Base-by-base conservation (phyloP, 73 alveolate species). In the Uronychia setigera region DNA sequence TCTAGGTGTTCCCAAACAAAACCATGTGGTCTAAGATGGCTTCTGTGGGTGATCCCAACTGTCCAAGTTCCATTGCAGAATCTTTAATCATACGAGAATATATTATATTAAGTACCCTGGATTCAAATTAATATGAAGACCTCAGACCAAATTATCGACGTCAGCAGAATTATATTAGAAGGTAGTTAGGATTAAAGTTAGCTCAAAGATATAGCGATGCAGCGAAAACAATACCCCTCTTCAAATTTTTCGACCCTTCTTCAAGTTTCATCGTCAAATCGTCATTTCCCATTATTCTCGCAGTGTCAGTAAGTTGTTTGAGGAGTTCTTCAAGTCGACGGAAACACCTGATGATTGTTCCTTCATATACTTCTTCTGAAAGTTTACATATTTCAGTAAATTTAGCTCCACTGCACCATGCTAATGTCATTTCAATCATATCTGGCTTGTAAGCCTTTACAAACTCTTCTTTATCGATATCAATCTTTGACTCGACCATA, bases 141-240 rank as follows among this genome's bases (percentile, higher is more conserved):
- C 34, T 76, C 76, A 32, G 34, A 78, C 60, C 31, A 33, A 77
- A 76, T 80, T 33, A 35, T 83, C 13, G 84, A 35, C 57, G 25
- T 60, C 33, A 28, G 11, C 28, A 26, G 79, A 46, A 80, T 35
- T 26, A 29, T 35, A 32, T 35, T n/a, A n/a, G n/a, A n/a, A n/a
- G n/a, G 32, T 32, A 0, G 31, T 84, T 35, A 79, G 58, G 75
- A 33, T 79, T 31, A 31, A 60, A 32, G 1, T 35, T 31, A 34
- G 80, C 79, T 87, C 95, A 94, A 59, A 97, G 93, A 95, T 98
- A 98, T 77, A 98, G 95, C 60, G 99, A 96, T 60, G 99, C 99
- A 28, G 99, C 99, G 87, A 99, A 99, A 11, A 99, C 99, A 77
- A 99, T 98, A 58, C 99, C 99, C 85, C 99, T 96, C 95, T 97